These are phyloP conservation scores for Cercospora janseana DNA, from an alignment of 2,329 filamentous ascomycete genomes.

Conservation along the genomic window DNA sequence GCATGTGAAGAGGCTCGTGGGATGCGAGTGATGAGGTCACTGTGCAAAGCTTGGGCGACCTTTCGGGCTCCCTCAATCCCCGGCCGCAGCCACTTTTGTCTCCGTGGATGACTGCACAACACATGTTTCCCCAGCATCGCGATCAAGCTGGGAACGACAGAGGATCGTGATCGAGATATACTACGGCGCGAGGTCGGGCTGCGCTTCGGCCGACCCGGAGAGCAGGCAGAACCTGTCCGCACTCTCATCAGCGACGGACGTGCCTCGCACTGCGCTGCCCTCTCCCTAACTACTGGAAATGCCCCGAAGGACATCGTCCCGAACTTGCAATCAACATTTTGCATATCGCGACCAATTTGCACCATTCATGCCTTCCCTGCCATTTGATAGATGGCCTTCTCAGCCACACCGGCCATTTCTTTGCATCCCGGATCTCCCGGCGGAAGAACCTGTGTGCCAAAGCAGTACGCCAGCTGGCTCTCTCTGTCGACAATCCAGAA, in stretches of 20 bases:
- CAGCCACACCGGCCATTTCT: conserved; percentile 40
- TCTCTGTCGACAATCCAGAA: conserved; percentile 46
- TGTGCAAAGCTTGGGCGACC: conserved; percentile 7
- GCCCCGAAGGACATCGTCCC: too few species aligned
- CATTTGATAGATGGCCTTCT: conserved; percentile 44
- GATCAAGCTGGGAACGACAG: neutral
- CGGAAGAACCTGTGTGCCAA: conserved; percentile 46
- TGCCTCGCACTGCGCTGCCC: too few species aligned
- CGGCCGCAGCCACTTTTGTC: neutral
- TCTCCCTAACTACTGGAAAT: too few species aligned
- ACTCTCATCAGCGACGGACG: too few species aligned
- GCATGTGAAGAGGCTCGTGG: neutral
- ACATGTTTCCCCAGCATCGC: too few species aligned
- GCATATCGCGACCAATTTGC: neutral
- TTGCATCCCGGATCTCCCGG: conserved; percentile 42
- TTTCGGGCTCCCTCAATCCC: conserved; percentile 6
- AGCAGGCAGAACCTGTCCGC: too few species aligned
- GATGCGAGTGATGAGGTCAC: conserved; percentile 16
- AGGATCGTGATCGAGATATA: conserved; percentile 1
- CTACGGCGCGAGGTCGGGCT: too few species aligned
- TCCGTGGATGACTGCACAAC: conserved; percentile 4
- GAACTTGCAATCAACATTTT: neutral
- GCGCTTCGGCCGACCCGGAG: too few species aligned
- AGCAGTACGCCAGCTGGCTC: conserved; percentile 44
- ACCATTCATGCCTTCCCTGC: conserved; percentile 34